These are phyloP conservation scores for Pseudocercospora ulei DNA, from an alignment of 2,329 filamentous ascomycete genomes.

Conservation along the genomic window DNA sequence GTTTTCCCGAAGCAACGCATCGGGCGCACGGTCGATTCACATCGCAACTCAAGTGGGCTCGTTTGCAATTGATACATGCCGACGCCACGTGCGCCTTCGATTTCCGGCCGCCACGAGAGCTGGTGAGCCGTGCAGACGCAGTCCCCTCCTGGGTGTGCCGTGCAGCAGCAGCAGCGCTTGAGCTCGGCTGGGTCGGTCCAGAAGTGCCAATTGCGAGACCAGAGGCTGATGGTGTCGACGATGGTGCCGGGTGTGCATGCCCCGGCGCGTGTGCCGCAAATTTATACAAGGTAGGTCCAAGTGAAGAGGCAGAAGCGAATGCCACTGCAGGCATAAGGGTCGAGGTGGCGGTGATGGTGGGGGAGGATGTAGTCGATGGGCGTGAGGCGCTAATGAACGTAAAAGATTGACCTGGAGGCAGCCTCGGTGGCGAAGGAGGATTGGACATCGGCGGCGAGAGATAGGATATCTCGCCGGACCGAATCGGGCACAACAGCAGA, in stretches of 20 bases:
- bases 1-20: slow-evolving; percentile 66
- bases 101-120: slow-evolving; percentile 25
- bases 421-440: slow-evolving; percentile 37
- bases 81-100: slow-evolving; percentile 63
- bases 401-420: slow-evolving; percentile 17
- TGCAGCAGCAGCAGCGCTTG: neutral
- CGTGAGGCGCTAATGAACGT: slow-evolving; percentile 9
- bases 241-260: slow-evolving; percentile 7
- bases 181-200: slow-evolving; percentile 10
- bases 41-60: slow-evolving; percentile 61
- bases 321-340: slow-evolving; percentile 21
- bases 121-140: slow-evolving; percentile 11
- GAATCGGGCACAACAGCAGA: slow-evolving; percentile 8
- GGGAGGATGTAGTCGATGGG: slow-evolving; percentile 10
- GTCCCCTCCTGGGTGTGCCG: slow-evolving; percentile 6
- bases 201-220: slow-evolving; percentile 24
- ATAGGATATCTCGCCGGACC: slow-evolving; percentile 29
- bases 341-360: slow-evolving; percentile 9
- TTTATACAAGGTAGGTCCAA: slow-evolving; percentile 15
- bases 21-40: slow-evolving; percentile 67
- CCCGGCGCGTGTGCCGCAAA: slow-evolving; percentile 3
- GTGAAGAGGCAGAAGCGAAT: slow-evolving; percentile 11
- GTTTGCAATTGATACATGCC: slow-evolving; percentile 76
- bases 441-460: slow-evolving; percentile 47
- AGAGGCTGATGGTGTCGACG: slow-evolving; percentile 6